Conservation (phyloP, 495 filamentous ascomycete species). For the Pyrenula massariospora region DNA sequence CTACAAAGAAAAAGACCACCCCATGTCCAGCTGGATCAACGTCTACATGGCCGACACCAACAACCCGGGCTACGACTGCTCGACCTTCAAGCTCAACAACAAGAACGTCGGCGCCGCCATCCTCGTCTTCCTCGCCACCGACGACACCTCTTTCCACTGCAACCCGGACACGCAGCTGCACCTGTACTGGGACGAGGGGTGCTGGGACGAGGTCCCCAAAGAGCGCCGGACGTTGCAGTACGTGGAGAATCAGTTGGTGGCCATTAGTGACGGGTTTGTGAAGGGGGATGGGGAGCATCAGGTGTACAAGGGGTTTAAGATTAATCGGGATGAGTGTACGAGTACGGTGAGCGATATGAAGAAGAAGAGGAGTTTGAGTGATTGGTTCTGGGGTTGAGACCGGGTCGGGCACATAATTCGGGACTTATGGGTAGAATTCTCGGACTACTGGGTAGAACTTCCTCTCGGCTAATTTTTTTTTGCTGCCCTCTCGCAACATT, state of each 20-base stretch:
- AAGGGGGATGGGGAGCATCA: background rate
- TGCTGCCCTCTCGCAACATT: too few species aligned
- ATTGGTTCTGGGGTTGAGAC: too few species aligned
- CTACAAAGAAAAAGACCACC: too few species aligned
- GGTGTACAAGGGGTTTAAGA: background rate
- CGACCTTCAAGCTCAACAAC: background rate
- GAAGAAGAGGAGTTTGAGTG: too few species aligned
- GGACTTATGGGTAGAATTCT: too few species aligned
- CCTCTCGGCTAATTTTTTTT: too few species aligned
- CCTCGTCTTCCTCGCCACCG: background rate
- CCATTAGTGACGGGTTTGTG: background rate
- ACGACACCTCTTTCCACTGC: background rate
- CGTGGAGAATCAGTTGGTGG: background rate
- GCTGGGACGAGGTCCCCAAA: too few species aligned
- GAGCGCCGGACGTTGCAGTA: too few species aligned
- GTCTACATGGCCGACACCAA: background rate
- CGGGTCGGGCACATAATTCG: too few species aligned
- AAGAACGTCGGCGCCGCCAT: background rate
- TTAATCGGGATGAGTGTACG: background rate
- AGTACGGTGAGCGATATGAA: too few species aligned
- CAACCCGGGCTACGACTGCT: background rate
- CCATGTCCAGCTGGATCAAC: background rate
- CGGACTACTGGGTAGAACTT: too few species aligned
- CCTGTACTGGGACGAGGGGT: background rate
- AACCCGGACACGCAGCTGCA: background rate